These are phyloP conservation scores for Thermothielavioides terrestris DNA, from an alignment of 495 filamentous ascomycete species.

Conservation along the genomic window DNA sequence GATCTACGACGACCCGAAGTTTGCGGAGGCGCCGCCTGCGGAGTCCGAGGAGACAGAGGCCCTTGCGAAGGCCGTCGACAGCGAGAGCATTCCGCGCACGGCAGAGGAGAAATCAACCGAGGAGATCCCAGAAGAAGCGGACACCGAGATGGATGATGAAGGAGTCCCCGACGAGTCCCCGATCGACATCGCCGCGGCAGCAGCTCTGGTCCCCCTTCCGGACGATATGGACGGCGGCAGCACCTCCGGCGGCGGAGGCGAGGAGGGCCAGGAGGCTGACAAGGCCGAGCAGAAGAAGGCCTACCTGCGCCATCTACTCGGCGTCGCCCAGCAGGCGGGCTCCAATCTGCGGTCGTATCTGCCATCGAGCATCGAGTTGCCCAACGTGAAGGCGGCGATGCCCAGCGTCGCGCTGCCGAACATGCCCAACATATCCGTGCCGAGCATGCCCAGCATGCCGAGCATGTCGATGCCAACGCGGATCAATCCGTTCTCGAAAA, in stretches of 20 bases:
- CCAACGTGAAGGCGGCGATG: constrained; percentile 23
- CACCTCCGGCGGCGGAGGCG: not conserved
- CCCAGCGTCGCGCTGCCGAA: constrained; percentile 7
- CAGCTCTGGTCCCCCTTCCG: constrained; percentile 35
- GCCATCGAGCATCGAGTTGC: constrained; percentile 30
- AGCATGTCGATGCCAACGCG: constrained; percentile 17
- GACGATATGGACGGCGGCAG: constrained; percentile 25
- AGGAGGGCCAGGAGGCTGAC: not conserved
- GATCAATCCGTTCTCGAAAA: constrained; percentile 14
- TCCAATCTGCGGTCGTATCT: constrained; percentile 32
- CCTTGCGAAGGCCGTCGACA: constrained; percentile 32
- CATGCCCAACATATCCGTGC: constrained; percentile 17
- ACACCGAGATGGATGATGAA: constrained; percentile 12
- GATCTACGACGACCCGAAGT: constrained; percentile 35
- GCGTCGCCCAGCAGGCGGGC: constrained; percentile 36
- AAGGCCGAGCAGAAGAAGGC: constrained; percentile 24
- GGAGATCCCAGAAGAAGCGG: constrained; percentile 4
- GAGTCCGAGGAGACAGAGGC: constrained; percentile 29
- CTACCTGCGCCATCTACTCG: constrained; percentile 41
- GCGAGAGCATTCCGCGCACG: constrained; percentile 12
- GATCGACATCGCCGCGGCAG: constrained; percentile 40
- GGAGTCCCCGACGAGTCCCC: constrained; percentile 36
- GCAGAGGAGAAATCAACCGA: constrained; percentile 8
- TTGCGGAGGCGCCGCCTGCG: constrained; percentile 21
- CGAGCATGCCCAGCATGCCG: constrained; percentile 19